These are phyloP conservation scores for Trypanosoma boissoni DNA, from an alignment of 208 protist species.

Conservation along the genomic window DNA sequence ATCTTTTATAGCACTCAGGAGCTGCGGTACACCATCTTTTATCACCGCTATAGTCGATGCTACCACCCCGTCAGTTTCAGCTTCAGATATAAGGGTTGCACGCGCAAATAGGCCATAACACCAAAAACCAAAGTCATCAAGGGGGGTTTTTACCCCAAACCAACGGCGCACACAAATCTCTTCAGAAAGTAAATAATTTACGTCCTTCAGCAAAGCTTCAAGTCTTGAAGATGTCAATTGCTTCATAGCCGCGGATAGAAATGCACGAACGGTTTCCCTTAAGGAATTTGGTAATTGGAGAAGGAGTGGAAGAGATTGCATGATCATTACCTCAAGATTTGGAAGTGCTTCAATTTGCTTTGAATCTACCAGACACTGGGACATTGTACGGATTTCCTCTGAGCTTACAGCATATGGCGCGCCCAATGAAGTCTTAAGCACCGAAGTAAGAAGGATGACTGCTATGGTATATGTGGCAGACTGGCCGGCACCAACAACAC, in stretches of 20 bases:
- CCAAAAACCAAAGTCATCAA: slow-evolving; percentile 13
- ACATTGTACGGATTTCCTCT: slow-evolving; percentile 7
- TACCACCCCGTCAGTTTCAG: neutral
- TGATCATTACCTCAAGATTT: slow-evolving; percentile 15
- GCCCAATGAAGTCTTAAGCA: too few species aligned
- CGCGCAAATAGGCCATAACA: slow-evolving; percentile 24
- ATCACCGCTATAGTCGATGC: slow-evolving; percentile 5
- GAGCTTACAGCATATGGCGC: neutral
- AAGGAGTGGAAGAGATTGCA: slow-evolving; percentile 22
- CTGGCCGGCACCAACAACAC: slow-evolving; percentile 10
- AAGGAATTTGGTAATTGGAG: slow-evolving; percentile 7
- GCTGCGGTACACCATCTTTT: neutral
- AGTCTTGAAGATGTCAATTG: slow-evolving; percentile 5
- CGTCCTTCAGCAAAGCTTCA: slow-evolving; percentile 5
- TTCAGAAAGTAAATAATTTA: slow-evolving; percentile 5
- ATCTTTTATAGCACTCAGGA: neutral
- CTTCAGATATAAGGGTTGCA: slow-evolving; percentile 2
- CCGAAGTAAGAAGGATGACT: slow-evolving; percentile 16
- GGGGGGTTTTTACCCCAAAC: slow-evolving; percentile 16
- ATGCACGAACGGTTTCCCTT: slow-evolving; percentile 12
- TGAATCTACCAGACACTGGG: slow-evolving; percentile 15
- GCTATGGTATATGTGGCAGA: slow-evolving; percentile 18
- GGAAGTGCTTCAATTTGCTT: slow-evolving; percentile 13
- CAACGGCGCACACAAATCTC: slow-evolving; percentile 8
- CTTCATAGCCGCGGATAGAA: slow-evolving; percentile 10